Base-by-base conservation (phyloP, 164 flowering plant genomes). In the Stephania cephalantha region DNA sequence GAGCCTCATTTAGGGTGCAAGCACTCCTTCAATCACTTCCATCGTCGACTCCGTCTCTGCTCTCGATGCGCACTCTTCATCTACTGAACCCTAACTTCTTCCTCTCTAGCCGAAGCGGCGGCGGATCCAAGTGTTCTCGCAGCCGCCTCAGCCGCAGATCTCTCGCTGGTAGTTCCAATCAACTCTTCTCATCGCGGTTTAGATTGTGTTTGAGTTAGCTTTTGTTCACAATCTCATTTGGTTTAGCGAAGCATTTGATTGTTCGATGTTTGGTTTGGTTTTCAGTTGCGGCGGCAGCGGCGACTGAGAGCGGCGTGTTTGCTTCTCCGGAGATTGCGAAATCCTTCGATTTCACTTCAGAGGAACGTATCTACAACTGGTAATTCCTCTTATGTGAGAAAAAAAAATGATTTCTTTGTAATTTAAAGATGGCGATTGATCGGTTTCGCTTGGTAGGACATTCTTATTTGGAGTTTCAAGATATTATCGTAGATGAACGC, bases 311-410 rank as follows among this genome's bases (percentile, higher is more conserved):
- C 80, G 88, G 82, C 9, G 89, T 83, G 4, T 92, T 90, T 79
- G 87, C 89, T 61, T 90, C 97, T 46, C 97, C 97, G 2, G 91
- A 86, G 82, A 75, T 78, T 1, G 86, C 88, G 18, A 95, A 95
- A 79, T 66, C 90, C 1, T 92, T 95, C 64, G 98, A 95, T 75
- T 95, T 95, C 76, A 77, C 87, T 22, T 75, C 89, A 0, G 98
- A 95, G 77, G 98, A 95, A 71, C 82, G 94, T 46, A 95, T 95
- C 70, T 95, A 95, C 77, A 93, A 86, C 30, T 95, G 97, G 98
- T 95, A 90, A 64, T 67, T 46, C 53, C 8, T 79, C 55, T n/a
- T 74, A 17, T 3, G 18, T 1, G 3, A 17, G 45, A 72, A 61
- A 10, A 5, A n/a, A 48, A 8, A 25, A 25, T 0, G 0, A 10